Base-by-base conservation (phyloP, 2,329 filamentous ascomycete genomes). In the Raffaelea arxii region DNA sequence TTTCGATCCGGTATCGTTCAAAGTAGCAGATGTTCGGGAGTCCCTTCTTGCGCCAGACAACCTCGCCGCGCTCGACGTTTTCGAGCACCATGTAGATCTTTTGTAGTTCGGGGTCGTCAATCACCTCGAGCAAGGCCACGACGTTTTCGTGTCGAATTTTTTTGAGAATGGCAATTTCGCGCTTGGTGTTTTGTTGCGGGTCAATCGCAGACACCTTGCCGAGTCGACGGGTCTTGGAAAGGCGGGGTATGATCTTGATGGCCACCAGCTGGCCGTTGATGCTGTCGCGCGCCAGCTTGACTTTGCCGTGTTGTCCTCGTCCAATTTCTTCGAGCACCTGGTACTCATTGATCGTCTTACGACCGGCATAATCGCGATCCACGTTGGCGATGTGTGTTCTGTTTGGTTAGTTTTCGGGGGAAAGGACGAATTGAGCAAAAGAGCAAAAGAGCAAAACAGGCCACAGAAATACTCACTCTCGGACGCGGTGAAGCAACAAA, bases 31-130 rank as follows among this genome's bases (percentile, higher is more conserved):
- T 85, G 58, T 89, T 85, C 47, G 83, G 84, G 6, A 89, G 72
- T 6, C 88, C 91, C 65, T 90, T 88, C 62, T 85, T 91, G 46
- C 92, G 80, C 92, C 92, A 98, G 41, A 88, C 77, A 48, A 98
- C 87, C 66, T 98, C 92, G 44, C 92, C 91, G 36, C 91, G 77
- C 61, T 96, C 88, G 47, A 96, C 90, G 64, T 91, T 91, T 64
- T 98, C 92, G 38, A 98, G 75, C 19, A 97, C 87, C 68, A 98
- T 91, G 67, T 98, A 98, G 51, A 98, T 95, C 68, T 98, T 98
- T 68, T 94, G 92, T 49, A 89, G 80, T 58, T 89, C 87, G 2
- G 91, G 91, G 61, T 98, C 92, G 62, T 98, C 92, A 57, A 98
- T 97, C 58, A 98, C 90, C 67, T 98, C 92, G 53, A 97, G 77